phyloP scores from a whole-genome alignment of 2,329 filamentous ascomycete species.

The Colletotrichum sp. region DNA sequence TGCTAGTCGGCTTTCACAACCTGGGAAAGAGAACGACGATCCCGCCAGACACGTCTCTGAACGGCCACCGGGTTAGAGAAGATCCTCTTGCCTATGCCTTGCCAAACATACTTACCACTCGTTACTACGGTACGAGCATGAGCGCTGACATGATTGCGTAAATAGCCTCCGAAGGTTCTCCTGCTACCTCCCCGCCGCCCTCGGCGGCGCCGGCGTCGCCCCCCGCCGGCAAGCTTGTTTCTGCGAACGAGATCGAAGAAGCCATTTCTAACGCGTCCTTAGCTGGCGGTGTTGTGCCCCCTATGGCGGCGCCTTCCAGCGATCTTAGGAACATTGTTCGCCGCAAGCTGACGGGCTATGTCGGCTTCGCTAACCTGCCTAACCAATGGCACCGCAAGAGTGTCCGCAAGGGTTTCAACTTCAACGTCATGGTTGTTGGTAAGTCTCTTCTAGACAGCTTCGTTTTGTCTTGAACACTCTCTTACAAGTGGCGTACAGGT shows the following conservation, averaged over 20 bases:
- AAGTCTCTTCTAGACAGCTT: constrained; percentile 46
- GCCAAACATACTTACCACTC: neutral
- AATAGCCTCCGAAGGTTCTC: constrained; percentile 51
- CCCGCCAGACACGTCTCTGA: neutral
- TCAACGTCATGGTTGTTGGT: constrained; percentile 99
- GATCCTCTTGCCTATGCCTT: constrained; percentile 11
- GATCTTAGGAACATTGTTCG: constrained; percentile 95
- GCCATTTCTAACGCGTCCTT: constrained; percentile 39
- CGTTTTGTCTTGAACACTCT: neutral
- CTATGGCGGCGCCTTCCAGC: constrained; percentile 53
- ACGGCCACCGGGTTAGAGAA: neutral
- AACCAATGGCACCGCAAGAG: constrained; percentile 99
- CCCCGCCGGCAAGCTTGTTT: constrained; percentile 41
- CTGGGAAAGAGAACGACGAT: neutral
- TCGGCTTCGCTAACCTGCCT: constrained; percentile 97
- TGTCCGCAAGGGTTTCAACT: constrained; percentile 99
- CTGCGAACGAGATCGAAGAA: constrained; percentile 36
- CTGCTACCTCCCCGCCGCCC: constrained; percentile 41
- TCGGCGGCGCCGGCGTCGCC: constrained; percentile 47
- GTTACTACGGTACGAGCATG: neutral
- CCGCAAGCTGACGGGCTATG: constrained; percentile 97
- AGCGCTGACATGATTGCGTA: constrained; percentile 38
- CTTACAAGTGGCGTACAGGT: constrained; percentile 59
- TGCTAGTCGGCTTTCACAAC: neutral
- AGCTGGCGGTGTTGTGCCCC: constrained; percentile 30